These are phyloP conservation scores for Artemisia tridentata DNA, from an alignment of 129 eudicot species.

Conservation along the genomic window DNA sequence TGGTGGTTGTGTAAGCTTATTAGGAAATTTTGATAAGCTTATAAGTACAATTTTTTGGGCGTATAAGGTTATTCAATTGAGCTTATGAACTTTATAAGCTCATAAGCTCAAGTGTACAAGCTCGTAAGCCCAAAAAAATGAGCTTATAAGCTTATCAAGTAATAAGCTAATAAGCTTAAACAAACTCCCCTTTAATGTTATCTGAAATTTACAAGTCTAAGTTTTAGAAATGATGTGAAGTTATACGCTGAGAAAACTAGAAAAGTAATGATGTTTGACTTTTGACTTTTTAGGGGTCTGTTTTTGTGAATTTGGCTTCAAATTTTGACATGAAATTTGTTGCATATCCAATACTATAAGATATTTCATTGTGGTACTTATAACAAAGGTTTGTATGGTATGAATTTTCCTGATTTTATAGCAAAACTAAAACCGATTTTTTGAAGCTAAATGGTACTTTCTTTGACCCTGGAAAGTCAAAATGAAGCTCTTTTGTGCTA, in stretches of 20 bases:
- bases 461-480: slow-evolving; percentile 27
- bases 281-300: neutral
- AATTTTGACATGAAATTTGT: slow-evolving; percentile 11
- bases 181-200: too few species aligned
- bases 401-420: neutral
- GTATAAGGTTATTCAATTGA: too few species aligned
- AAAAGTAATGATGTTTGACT: slow-evolving; percentile 11
- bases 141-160: too few species aligned
- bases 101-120: too few species aligned
- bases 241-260: neutral
- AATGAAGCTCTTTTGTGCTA: neutral
- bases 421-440: neutral
- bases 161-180: too few species aligned
- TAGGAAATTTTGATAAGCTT: too few species aligned
- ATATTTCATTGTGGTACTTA: neutral
- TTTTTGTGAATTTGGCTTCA: neutral
- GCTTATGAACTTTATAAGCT: too few species aligned
- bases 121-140: too few species aligned
- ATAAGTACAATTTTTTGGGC: too few species aligned
- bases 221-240: too few species aligned
- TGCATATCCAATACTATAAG: neutral
- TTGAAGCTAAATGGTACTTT: slow-evolving; percentile 8
- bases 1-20: too few species aligned
- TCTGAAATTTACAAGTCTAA: too few species aligned
- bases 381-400: neutral